Conservation (phyloP, 768 basidiomycete species). For the Trametes villosa region DNA sequence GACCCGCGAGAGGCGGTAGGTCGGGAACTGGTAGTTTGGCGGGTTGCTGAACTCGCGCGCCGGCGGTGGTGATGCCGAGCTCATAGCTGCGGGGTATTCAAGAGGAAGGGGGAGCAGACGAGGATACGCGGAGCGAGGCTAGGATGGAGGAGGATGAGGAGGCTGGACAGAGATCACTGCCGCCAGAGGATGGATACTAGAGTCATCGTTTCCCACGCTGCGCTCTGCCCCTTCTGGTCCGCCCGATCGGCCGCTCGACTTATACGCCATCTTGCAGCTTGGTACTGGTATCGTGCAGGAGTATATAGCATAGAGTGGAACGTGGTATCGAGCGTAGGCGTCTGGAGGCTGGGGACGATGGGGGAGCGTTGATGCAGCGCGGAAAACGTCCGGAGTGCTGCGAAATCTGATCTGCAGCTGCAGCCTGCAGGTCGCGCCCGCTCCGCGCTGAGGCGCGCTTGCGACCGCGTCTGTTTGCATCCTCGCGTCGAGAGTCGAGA, state of each 20-base stretch:
- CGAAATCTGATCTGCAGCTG: constrained; percentile 14
- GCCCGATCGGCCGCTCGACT: neutral
- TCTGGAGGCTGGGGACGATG: neutral
- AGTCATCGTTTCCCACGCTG: constrained; percentile 34
- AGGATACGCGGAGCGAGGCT: neutral
- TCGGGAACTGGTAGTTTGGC: constrained; percentile 68
- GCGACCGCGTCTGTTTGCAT: neutral
- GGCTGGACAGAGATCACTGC: constrained; percentile 11
- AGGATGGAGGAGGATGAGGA: constrained; percentile 5
- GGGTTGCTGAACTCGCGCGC: constrained; percentile 57
- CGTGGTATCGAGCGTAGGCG: neutral
- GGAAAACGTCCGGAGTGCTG: constrained; percentile 12
- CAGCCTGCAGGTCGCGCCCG: constrained; percentile 6
- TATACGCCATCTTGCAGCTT: neutral
- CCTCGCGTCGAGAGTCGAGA: neutral
- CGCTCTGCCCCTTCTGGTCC: constrained; percentile 4
- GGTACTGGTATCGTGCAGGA: neutral
- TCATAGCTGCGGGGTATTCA: constrained; percentile 4
- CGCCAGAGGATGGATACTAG: constrained; percentile 22
- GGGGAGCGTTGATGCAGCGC: constrained; percentile 5
- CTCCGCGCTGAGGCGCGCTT: neutral
- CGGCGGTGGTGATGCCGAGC: constrained; percentile 16
- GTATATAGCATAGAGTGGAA: neutral
- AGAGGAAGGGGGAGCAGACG: constrained; percentile 3
- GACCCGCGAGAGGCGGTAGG: constrained; percentile 60